Percentiles rank a stretch among this genome's conserved stretches.
phyloP scores from a whole-genome alignment of 2,329 filamentous ascomycete genomes.

The Colletotrichum orbiculare region DNA sequence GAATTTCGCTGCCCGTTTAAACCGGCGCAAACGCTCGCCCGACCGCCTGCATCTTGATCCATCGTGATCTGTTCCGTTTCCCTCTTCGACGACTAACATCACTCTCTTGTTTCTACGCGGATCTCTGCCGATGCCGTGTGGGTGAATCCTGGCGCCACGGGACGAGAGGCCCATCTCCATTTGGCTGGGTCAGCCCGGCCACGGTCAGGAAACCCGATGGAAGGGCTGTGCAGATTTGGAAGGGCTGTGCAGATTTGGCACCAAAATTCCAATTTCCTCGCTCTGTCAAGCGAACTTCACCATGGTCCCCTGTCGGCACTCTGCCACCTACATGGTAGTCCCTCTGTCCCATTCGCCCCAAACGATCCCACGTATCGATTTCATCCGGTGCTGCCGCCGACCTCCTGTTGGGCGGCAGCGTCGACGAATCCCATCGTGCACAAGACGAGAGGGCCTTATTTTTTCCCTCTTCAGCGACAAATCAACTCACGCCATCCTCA shows the following conservation, averaged over 20 bases:
- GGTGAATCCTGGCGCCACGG: not conserved
- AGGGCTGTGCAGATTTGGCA: slow-evolving; percentile 10
- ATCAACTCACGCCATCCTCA: not conserved
- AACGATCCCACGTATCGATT: slow-evolving; percentile 23
- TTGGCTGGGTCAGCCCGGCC: slow-evolving; percentile 1
- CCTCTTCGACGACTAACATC: too few species aligned
- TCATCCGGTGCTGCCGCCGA: slow-evolving; percentile 8
- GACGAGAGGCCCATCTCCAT: too few species aligned
- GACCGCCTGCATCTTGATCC: slow-evolving; percentile 1
- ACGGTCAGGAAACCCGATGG: not conserved
- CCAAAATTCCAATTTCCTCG: slow-evolving; percentile 24
- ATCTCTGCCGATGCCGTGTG: slow-evolving; percentile 9
- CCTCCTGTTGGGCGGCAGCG: not conserved
- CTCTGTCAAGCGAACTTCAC: slow-evolving; percentile 25
- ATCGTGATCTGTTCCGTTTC: not conserved
- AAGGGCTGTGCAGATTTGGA: slow-evolving; percentile 8
- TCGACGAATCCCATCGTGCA: slow-evolving; percentile 18
- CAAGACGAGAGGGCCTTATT: slow-evolving; percentile 18
- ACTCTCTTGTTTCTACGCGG: slow-evolving; percentile 3
- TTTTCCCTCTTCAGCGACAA: not conserved
- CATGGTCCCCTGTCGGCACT: slow-evolving; percentile 1
- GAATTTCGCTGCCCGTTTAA: slow-evolving; percentile 7
- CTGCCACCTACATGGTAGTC: not conserved
- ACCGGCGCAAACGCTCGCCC: slow-evolving; percentile 12
- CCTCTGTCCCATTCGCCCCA: slow-evolving; percentile 26